Conservation (phyloP, 495 filamentous ascomycete species). For the Lasiosphaeria hispida region DNA sequence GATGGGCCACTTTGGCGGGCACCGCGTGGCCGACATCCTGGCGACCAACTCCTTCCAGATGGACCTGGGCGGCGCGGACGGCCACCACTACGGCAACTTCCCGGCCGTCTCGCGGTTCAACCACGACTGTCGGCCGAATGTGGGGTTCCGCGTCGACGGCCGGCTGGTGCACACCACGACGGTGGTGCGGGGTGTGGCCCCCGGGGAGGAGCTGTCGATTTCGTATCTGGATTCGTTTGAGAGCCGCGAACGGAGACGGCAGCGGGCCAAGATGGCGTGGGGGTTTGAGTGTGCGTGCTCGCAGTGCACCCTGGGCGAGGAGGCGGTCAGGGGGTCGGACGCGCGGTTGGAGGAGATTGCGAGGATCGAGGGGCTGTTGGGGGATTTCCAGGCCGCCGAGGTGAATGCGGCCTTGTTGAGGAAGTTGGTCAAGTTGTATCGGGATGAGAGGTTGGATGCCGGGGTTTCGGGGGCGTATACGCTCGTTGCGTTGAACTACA, state of each 20-base stretch:
- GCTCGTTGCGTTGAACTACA: constrained; percentile 33
- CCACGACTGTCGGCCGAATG: constrained; percentile 33
- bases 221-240: constrained; percentile 26
- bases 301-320: constrained; percentile 8
- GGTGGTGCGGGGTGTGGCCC: constrained; percentile 21
- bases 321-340: constrained; percentile 22
- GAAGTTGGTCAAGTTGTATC: constrained; percentile 23
- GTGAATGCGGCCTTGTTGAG: constrained; percentile 22
- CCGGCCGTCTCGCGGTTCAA: constrained; percentile 28
- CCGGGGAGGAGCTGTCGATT: constrained; percentile 30
- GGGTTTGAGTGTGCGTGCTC: constrained; percentile 23
- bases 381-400: constrained; percentile 10
- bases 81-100: constrained; percentile 30
- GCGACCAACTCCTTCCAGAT: constrained; percentile 32
- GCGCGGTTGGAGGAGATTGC: constrained; percentile 25
- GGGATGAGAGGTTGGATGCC: constrained; percentile 26
- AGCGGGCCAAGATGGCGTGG: constrained; percentile 12
- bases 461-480: constrained; percentile 25
- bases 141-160: constrained; percentile 22
- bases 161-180: constrained; percentile 22
- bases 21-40: constrained; percentile 27
- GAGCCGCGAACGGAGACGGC: constrained; percentile 15
- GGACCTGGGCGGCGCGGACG: constrained; percentile 17
- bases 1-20: constrained; percentile 20
- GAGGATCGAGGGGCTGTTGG: constrained; percentile 21